A percentile compares a stretch with the other conserved stretches of the same genome.
These are phyloP conservation scores for Trifolium dubium DNA, from an alignment of 306 rosid genomes.

Conservation along the genomic window DNA sequence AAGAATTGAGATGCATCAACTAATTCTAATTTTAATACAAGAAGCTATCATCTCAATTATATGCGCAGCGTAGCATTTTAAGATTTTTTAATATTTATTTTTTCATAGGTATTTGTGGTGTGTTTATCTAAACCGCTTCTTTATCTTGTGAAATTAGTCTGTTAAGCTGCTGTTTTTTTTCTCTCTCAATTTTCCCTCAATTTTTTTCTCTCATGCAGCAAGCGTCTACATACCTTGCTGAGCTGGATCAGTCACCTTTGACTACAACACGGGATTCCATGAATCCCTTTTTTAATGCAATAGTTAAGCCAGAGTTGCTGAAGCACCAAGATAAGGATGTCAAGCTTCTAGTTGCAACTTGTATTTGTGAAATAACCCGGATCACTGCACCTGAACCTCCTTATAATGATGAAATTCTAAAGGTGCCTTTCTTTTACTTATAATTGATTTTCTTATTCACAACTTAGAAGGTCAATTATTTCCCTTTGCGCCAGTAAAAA, in stretches of 20 bases:
- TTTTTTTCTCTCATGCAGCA: slow-evolving; percentile 68
- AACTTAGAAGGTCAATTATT: slow-evolving; percentile 14
- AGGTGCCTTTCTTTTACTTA: slow-evolving; percentile 57
- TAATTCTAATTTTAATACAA: neutral
- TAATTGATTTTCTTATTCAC: slow-evolving; percentile 23
- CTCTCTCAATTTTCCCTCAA: neutral
- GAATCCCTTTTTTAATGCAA: slow-evolving; percentile 82
- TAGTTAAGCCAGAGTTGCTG: slow-evolving; percentile 86
- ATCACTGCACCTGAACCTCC: slow-evolving; percentile 99
- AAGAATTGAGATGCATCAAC: neutral
- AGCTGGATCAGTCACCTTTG: slow-evolving; percentile 90
- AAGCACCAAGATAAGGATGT: slow-evolving; percentile 95
- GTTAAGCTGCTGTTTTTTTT: slow-evolving; percentile 4
- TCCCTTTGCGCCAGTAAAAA: neutral
- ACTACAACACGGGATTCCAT: slow-evolving; percentile 73
- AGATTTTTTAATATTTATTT: neutral
- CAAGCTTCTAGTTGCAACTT: slow-evolving; percentile 94
- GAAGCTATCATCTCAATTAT: neutral
- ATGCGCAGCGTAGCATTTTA: neutral
- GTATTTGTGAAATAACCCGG: slow-evolving; percentile 95
- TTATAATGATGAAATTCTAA: slow-evolving; percentile 82
- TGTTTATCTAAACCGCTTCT: neutral
- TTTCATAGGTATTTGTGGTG: neutral
- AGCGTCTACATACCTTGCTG: slow-evolving; percentile 82
- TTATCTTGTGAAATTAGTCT: neutral